Base-by-base conservation (phyloP, 148 eudicot genomes). In the Amaranthus hypochondriacus region DNA sequence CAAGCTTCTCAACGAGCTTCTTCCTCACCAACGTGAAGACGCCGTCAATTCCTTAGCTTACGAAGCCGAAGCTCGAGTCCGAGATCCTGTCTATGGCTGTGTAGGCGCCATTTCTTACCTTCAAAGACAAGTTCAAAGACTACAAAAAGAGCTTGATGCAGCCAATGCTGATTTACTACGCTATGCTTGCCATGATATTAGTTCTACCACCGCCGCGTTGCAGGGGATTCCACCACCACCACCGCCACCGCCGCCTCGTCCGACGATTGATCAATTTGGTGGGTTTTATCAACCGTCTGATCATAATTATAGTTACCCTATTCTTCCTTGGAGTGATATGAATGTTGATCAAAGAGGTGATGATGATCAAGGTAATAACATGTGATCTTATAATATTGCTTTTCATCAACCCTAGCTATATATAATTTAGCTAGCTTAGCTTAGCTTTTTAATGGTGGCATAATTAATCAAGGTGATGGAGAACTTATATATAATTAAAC, bases 21-120 rank as follows among this genome's bases (percentile, higher is more conserved):
- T 74, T 51, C 92, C 95, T 9, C 89, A 92, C 65, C 94, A 92
- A 48, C 71, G 97, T 9, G 88, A 89, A 46, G 95, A 89, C 57
- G 94, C 97, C 0, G 97, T 89, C 28, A 86, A 86, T 73, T 92
- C 97, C 53, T 78, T 92, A 2, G 95, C 95, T 28, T 92, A 88
- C 47, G 97, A 92, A 50, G 97, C 97, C 2, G 97, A 92, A 75
- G 92, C 95, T 1, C 77, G 97, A 12, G 87, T 92, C 3, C 63
- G 88, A 42, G 90, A 92, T 61, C 97, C 97, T 0, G 92, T 89
- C 0, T 92, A 89, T 21, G 97, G 97, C 4, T 92, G 95, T 12
- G 96, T 92, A 5, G 95, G 95, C 0, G 95, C 90, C 70, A 92
- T 92, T 49, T 80, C 90, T 1, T 86, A 80, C 76, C 89, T 88